Base-by-base conservation (phyloP, 495 filamentous ascomycete species). In the Aspergillus coremiiformis region DNA sequence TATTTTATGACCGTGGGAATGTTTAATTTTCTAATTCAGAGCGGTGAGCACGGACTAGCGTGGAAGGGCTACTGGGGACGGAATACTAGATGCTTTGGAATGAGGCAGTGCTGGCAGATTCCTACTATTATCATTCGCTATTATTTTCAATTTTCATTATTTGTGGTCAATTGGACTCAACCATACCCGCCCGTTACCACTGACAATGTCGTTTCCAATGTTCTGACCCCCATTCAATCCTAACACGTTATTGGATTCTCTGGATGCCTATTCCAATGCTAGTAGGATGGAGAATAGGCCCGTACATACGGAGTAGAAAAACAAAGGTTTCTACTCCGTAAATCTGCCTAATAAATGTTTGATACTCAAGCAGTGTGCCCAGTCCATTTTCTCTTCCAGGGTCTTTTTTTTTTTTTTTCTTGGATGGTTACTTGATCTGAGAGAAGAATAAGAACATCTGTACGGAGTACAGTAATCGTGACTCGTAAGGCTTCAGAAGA, bases 71-170 rank as follows among this genome's bases (percentile, higher is more conserved):
- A 55, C 45, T 50, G 53, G 44, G 37, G 52, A 47, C 35, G 39
- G 41, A n/a, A n/a, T n/a, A n/a, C n/a, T n/a, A n/a, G n/a, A 32
- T 47, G 50, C 47, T 49, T 53, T 49, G 53, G 54, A 62, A 51
- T 53, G 60, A 62, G 60, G 60, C 60, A 62, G 60, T 62, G 56
- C 60, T 62, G 58, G 49, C 35, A 56, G 50, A 41, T 43, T 50
- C 12, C 12, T 29, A 19, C 24, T 14, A 49, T 45, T 48, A 42
- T 42, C 46, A 47, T 42, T 26, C 21, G 14, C 29, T 41, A 51
- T 56, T 47, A 27, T 51, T 47, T 12, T 35, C 21, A 1, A 14
- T 27, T 47, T 29, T 47, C 19, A 29, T 47, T 33, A 19, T 30
- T 30, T 30, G 17, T 37, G 51, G n/a, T 46, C 22, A 42, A 44